Evolutionary conservation across 345 rosid species (phyloP).

Genomic region (Populus davidiana): DNA sequence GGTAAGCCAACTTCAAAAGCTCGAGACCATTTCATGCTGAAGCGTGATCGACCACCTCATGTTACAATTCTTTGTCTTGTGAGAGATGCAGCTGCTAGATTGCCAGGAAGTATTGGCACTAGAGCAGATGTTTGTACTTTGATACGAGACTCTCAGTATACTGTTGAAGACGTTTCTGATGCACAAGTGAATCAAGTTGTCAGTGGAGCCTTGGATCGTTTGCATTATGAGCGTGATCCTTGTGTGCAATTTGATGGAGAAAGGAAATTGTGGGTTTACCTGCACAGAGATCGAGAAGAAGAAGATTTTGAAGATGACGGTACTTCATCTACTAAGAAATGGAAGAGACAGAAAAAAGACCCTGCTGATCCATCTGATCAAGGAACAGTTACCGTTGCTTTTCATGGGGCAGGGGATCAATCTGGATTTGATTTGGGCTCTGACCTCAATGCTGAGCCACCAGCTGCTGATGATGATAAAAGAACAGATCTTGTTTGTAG

Average conservation of each 20-base stretch:
- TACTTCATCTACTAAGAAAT: slow-evolving; percentile 98
- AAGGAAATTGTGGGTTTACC: slow-evolving; percentile 95
- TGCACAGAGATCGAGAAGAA: slow-evolving; percentile 95
- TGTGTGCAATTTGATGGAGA: slow-evolving; percentile 93
- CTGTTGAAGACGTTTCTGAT: slow-evolving; percentile 92
- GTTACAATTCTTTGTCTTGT: slow-evolving; percentile 97
- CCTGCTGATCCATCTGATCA: slow-evolving; percentile 77
- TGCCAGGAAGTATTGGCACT: slow-evolving; percentile 98
- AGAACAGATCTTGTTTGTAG: slow-evolving; percentile 31
- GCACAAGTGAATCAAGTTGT: slow-evolving; percentile 93
- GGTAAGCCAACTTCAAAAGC: slow-evolving; percentile 99
- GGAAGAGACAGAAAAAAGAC: slow-evolving; percentile 98
- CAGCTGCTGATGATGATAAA: slow-evolving; percentile 48
- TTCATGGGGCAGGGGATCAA: slow-evolving; percentile 51
- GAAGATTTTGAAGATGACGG: slow-evolving; percentile 99
- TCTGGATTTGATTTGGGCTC: slow-evolving; percentile 65
- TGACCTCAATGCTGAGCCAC: slow-evolving; percentile 58
- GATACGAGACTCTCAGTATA: slow-evolving; percentile 87
- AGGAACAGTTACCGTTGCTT: slow-evolving; percentile 67
- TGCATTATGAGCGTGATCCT: slow-evolving; percentile 99
- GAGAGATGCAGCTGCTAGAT: slow-evolving; percentile 95
- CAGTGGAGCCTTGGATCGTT: slow-evolving; percentile 97
- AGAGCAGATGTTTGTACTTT: slow-evolving; percentile 99
- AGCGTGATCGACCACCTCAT: slow-evolving; percentile 98
- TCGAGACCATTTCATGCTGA: slow-evolving; percentile 98